Evolutionary conservation across 768 basidiomycete species (phyloP).

Genomic region (Pluteus cervinus): DNA sequence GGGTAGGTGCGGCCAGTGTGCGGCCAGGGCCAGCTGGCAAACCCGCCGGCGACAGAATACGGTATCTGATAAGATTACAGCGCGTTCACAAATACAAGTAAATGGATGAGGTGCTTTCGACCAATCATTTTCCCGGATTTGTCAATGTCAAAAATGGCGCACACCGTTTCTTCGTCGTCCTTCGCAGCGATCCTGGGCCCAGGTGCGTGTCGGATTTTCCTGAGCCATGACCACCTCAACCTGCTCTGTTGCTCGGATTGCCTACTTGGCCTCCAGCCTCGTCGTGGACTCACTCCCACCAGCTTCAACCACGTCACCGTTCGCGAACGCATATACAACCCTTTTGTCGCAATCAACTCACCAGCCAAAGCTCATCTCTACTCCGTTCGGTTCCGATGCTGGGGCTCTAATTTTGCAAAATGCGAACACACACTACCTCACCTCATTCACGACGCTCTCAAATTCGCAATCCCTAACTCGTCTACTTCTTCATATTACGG

Average conservation of each 20-base stretch:
- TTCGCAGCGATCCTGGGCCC: no score
- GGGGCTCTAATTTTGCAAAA: slow-evolving; percentile 2
- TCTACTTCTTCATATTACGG: slow-evolving; percentile 4
- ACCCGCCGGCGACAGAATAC: not conserved
- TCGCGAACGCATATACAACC: not conserved
- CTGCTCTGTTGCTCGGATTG: slow-evolving; percentile 58
- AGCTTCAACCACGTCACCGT: slow-evolving; percentile 1
- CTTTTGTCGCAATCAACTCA: not conserved
- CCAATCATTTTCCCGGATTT: not conserved
- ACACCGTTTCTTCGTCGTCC: no score
- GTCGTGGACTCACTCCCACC: slow-evolving; percentile 58
- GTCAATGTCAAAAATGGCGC: not conserved
- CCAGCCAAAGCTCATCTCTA: slow-evolving; percentile 1
- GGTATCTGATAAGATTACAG: not conserved
- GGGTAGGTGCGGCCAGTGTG: not conserved
- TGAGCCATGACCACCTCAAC: no score
- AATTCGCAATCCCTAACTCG: slow-evolving; percentile 4
- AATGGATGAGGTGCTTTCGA: not conserved
- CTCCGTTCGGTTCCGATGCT: slow-evolving; percentile 3
- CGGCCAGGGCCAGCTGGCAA: not conserved
- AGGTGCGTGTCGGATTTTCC: no score
- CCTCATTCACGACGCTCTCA: slow-evolving; percentile 1
- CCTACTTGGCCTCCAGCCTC: slow-evolving; percentile 64
- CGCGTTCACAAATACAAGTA: not conserved
- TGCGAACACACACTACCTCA: slow-evolving; percentile 1